phyloP scores from a whole-genome alignment of 441 rosid genomes.

The Macaranga tanarius region DNA sequence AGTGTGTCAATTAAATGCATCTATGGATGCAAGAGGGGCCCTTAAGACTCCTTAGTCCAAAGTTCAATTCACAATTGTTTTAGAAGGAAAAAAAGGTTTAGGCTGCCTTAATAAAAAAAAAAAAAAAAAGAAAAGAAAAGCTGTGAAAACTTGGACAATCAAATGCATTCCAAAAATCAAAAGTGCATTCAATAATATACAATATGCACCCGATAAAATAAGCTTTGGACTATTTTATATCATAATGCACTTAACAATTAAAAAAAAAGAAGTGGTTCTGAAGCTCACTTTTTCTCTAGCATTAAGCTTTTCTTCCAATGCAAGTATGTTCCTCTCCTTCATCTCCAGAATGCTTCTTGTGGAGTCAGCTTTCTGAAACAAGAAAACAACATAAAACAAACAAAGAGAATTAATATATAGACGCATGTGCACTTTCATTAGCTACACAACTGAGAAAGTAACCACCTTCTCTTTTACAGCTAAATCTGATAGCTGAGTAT shows the following conservation, averaged over 20 bases:
- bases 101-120: neutral
- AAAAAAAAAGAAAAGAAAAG: neutral
- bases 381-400: constrained; percentile 12
- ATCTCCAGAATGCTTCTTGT: constrained; percentile 39
- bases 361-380: constrained; percentile 50
- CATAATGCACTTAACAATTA: neutral
- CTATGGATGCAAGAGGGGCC: constrained; percentile 3
- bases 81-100: neutral
- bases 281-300: constrained; percentile 66
- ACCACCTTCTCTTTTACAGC: constrained; percentile 56
- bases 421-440: constrained; percentile 1
- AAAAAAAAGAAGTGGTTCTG: neutral
- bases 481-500: constrained; percentile 49
- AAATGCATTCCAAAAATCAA: constrained; percentile 1
- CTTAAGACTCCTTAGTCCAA: neutral
- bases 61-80: neutral
- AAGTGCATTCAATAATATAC: neutral
- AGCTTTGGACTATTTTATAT: neutral
- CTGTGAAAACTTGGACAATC: neutral
- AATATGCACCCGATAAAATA: neutral
- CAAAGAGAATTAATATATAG: neutral
- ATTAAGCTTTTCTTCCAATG: constrained; percentile 63
- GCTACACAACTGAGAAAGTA: constrained; percentile 23
- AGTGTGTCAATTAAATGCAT: neutral
- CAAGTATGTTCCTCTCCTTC: constrained; percentile 57